Evolutionary conservation across 2,329 filamentous ascomycete species (phyloP).

Genomic region (Hansfordia pulvinata): DNA sequence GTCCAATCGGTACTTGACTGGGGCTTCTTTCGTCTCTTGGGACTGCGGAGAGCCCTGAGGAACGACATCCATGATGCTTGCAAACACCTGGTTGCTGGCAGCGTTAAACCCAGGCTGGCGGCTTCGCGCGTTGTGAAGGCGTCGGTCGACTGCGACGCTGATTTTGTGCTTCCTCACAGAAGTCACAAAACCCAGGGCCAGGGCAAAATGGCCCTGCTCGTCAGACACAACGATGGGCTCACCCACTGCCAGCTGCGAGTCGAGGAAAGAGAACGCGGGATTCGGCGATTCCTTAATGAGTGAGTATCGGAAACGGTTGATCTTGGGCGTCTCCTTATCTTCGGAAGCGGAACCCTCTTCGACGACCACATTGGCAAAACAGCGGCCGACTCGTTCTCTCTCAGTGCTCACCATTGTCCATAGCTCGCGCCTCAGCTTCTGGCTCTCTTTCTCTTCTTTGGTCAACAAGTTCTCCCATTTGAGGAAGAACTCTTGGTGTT

Average conservation of each 20-base stretch:
- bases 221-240: conserved; percentile 96
- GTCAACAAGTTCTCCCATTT: conserved; percentile 92
- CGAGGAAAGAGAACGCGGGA: conserved; percentile 67
- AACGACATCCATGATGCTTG: conserved; percentile 78
- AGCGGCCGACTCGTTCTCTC: conserved; percentile 76
- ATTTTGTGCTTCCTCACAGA: conserved; percentile 63
- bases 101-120: conserved; percentile 65
- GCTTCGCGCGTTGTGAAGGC: conserved; percentile 74
- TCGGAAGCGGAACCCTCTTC: conserved; percentile 63
- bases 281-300: conserved; percentile 57
- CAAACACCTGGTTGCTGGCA: conserved; percentile 68
- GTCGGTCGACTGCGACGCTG: conserved; percentile 78
- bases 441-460: conserved; percentile 83
- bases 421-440: conserved; percentile 76
- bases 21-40: conserved; percentile 36
- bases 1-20: conserved; percentile 70
- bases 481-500: conserved; percentile 71
- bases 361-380: conserved; percentile 79
- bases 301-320: conserved; percentile 82
- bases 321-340: conserved; percentile 59
- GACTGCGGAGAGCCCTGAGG: conserved; percentile 38
- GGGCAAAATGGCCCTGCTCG: conserved; percentile 85
- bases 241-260: conserved; percentile 75
- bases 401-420: conserved; percentile 93
- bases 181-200: conserved; percentile 84